A percentile compares a stretch with the other conserved stretches of the same genome.
Conservation (phyloP, 352 stramenopile genomes). For the Phytophthora quininea region DNA sequence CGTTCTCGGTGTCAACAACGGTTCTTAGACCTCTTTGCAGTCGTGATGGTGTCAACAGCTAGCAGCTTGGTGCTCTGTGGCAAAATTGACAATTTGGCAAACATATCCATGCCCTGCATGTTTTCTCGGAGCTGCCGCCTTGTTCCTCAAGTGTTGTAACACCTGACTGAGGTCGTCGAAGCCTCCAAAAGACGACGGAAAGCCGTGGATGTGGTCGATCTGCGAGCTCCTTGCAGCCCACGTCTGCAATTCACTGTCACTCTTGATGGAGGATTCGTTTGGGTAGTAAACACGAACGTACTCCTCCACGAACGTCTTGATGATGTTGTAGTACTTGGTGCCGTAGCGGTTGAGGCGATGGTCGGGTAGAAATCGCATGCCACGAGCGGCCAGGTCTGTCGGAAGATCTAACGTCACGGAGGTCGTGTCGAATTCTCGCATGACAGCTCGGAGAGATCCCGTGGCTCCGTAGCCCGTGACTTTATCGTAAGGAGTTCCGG, state of each 20-base stretch:
- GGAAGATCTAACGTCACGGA: constrained; percentile 23
- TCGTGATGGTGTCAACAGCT: too few relatives aligned
- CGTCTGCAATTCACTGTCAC: constrained; percentile 48
- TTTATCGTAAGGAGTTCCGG: constrained; percentile 32
- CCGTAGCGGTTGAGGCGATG: constrained; percentile 43
- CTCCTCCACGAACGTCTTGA: constrained; percentile 37
- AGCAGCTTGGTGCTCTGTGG: too few relatives aligned
- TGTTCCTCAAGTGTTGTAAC: too few relatives aligned
- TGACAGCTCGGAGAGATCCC: constrained; percentile 40
- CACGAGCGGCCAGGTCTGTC: constrained; percentile 21
- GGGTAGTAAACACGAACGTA: constrained; percentile 46
- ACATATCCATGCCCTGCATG: too few relatives aligned
- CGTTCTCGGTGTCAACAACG: too few relatives aligned
- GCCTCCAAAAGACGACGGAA: constrained; percentile 24
- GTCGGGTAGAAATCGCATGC: constrained; percentile 26
- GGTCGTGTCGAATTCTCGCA: constrained; percentile 23
- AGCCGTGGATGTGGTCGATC: constrained; percentile 34
- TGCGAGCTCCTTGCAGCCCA: constrained; percentile 33
- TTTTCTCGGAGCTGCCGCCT: too few relatives aligned
- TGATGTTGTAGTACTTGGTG: constrained; percentile 21
- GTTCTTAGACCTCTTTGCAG: too few relatives aligned
- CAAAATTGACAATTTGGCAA: too few relatives aligned
- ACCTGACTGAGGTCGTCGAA: constrained; percentile 32
- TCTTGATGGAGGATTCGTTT: constrained; percentile 20
- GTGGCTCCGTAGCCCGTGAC: constrained; percentile 39